A percentile compares a stretch with the other conserved stretches of the same genome.
These are phyloP conservation scores for Inosperma sp. DNA, from an alignment of 768 basidiomycete species.

Conservation along the genomic window DNA sequence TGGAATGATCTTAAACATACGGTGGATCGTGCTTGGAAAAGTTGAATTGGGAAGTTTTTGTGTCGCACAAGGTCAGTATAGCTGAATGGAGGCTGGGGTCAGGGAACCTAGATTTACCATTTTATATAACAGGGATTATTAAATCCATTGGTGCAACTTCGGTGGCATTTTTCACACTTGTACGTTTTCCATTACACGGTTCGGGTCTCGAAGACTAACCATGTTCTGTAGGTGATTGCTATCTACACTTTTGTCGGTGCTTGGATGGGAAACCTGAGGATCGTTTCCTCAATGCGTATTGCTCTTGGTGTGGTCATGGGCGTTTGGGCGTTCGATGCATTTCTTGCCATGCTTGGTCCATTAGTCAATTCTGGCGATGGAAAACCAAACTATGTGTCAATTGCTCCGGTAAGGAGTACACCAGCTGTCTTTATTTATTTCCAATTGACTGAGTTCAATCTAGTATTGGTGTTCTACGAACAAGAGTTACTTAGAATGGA, in stretches of 20 bases:
- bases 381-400: neutral
- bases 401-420: neutral
- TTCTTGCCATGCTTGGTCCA: neutral
- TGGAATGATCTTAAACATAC: neutral
- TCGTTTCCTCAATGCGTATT: neutral
- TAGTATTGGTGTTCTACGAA: constrained; percentile 1
- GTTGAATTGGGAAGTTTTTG: neutral
- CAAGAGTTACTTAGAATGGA: neutral
- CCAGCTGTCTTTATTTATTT: neutral
- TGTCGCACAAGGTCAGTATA: neutral
- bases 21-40: neutral
- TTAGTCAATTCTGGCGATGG: neutral
- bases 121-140: neutral
- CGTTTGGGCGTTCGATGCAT: neutral
- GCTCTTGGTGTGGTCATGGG: neutral
- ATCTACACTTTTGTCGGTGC: neutral
- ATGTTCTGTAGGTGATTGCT: neutral
- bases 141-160: neutral
- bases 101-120: neutral
- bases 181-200: too few relatives aligned
- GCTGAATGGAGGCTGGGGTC: neutral
- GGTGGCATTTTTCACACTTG: neutral
- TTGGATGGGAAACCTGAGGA: neutral
- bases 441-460: too few relatives aligned
- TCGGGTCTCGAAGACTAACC: neutral